These are phyloP conservation scores for Kuraishia molischiana DNA, from an alignment of 805 yeast genomes.

Conservation along the genomic window DNA sequence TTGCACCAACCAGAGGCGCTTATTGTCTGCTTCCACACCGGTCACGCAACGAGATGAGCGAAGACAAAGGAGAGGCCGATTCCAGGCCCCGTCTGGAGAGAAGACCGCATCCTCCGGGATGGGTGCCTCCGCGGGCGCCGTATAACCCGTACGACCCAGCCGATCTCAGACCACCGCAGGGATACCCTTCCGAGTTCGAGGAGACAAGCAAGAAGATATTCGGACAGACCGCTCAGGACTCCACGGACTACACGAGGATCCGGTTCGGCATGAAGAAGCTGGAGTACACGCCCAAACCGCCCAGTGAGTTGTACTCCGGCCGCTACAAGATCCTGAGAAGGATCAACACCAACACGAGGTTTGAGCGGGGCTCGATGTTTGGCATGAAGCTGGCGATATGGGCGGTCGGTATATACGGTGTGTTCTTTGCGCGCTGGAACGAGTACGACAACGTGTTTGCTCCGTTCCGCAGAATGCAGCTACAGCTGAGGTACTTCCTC, in stretches of 20 bases:
- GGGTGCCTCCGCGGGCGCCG: slow-evolving; percentile 77
- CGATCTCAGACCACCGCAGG: slow-evolving; percentile 71
- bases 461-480: slow-evolving; percentile 52
- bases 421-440: slow-evolving; percentile 77
- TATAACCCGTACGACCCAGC: slow-evolving; percentile 79
- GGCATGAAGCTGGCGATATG: slow-evolving; percentile 42
- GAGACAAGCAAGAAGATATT: slow-evolving; percentile 53
- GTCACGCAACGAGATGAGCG: too few species aligned
- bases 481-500: slow-evolving; percentile 42
- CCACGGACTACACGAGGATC: slow-evolving; percentile 57
- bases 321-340: slow-evolving; percentile 63
- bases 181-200: slow-evolving; percentile 76
- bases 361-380: slow-evolving; percentile 51
- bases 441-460: slow-evolving; percentile 71
- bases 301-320: slow-evolving; percentile 66
- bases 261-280: slow-evolving; percentile 65
- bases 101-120: slow-evolving; percentile 68
- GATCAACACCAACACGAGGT: slow-evolving; percentile 39
- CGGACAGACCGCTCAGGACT: slow-evolving; percentile 43
- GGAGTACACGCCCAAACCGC: slow-evolving; percentile 73
- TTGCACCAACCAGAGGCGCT: too few species aligned
- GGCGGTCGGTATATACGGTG: slow-evolving; percentile 43
- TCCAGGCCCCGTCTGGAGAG: slow-evolving; percentile 27
- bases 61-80: too few species aligned
- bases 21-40: too few species aligned